Evolutionary conservation across 1,139 yeast genomes (phyloP), one percentile per base, ranked within the genome.

Genomic region (Nakaseomyces delphensis): DNA sequence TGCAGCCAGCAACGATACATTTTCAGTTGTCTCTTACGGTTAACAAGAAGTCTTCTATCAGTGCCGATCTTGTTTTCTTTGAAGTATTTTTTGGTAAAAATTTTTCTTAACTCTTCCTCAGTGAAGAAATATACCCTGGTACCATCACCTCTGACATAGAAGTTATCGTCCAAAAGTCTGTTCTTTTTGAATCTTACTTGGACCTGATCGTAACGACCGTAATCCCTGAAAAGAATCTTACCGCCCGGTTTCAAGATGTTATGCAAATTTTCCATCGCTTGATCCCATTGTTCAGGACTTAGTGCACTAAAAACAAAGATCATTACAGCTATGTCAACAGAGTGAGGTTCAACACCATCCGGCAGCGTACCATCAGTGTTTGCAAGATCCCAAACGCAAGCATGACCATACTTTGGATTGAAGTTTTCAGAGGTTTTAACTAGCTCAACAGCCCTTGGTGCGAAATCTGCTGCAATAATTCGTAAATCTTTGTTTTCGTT

Each of bases 1-100:
- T 91, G 98, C 46, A 91, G 68, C 99, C 99, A 91, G 49, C 87
- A 86, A 55, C 99, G 73, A 62, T 86, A 91, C 99, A 91, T 91
- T 64, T 91, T 91, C 53, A 91, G 67, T 60, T 82, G 83, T 57
- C 91, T 81, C 67, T 89, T 89, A 58, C 99, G 73, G 63, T 91
- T 91, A 30, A 93, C 97, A 54, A 91, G 69, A 51, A 91, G 70
- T 53, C 98, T 70, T 61, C 96, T 74, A 66, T 91, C 98, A 1
- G 95, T 82, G 1, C 87, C 96, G 36, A 91, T 82, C 62, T 76
- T 83, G 28, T 70, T 73, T 50, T 84, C 89, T 14, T 60, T 64
- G 56, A 91, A 86, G 11, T 71, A 71, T n/a, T 63, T 66, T 13
- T 61, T 59, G 30, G 84, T 76, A 62, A 91, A 91, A 8, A 89